Base-by-base conservation (phyloP, 768 basidiomycete species). In the Lanmaoa pseudosensibilis region DNA sequence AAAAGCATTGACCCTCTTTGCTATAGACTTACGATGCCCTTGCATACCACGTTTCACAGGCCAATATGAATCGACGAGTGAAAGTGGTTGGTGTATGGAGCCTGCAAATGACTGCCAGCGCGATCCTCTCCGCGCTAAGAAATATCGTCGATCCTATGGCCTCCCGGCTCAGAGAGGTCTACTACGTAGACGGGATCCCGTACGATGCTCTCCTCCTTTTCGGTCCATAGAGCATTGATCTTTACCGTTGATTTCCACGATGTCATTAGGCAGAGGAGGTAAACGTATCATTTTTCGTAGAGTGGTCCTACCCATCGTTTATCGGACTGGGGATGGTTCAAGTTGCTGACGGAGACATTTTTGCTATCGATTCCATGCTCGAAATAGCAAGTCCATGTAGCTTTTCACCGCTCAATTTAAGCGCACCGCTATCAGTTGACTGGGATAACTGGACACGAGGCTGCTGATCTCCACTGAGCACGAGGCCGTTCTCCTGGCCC, bases 21-120 rank as follows among this genome's bases (percentile, higher is more conserved):
- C 30, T n/a, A 25, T 59, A 92, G 85, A 87, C 85, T 19, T 94
- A 97, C 69, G 90, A 92, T 48, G 96, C 97, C 11, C 80, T 99
- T 54, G 96, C 96, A 11, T 86, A 94, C 70, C 97, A 98, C 74
- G 96, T 99, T 48, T 86, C 88, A 2, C 92, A 94, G 63, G 87
- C 84, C 25, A 92, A 94, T 68, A 86, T 92, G 78, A 90, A 93
- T 66, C 85, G 91, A 53, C 86, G 95, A 15, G 84, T 97, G 68
- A 90, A 87, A 73, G 90, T 87, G 4, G 94, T 99, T 60, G 88
- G 92, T 57, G 75, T 93, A 9, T 99, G 97, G 97, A 94, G 90
- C 66, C 78, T 98, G 23, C 94, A 97, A 72, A 87, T 90, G 82
- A 95, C 95, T 1, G 92, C 93, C 2, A 87, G 85, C 53, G 88